Percentiles rank a stretch among this genome's conserved stretches.
phyloP scores from a whole-genome alignment of 2,329 filamentous ascomycete genomes.

The Trichoderma endophyticum region DNA sequence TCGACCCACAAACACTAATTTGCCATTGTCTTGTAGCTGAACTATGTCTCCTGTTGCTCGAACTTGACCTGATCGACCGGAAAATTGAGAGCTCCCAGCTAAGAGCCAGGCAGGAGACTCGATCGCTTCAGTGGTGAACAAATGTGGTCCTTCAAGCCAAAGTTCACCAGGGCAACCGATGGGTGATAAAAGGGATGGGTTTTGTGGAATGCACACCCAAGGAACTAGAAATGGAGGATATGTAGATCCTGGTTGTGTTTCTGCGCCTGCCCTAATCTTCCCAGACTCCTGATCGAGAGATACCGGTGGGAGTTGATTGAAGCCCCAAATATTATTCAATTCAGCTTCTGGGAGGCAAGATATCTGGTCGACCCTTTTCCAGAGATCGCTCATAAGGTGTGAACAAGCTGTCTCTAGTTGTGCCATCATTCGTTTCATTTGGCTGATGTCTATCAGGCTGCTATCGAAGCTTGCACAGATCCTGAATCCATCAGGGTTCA shows the following conservation, averaged over 20 bases:
- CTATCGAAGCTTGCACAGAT: neutral
- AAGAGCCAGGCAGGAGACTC: neutral
- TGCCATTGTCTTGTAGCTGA: neutral
- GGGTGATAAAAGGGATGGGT: neutral
- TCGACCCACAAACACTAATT: neutral
- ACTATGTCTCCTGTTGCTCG: conserved; percentile 1
- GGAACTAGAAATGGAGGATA: neutral
- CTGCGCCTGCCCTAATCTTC: neutral
- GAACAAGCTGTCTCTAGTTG: neutral
- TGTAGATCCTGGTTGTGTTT: neutral
- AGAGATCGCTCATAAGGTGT: neutral
- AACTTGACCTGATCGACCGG: neutral
- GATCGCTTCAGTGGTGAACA: neutral
- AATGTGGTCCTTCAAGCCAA: neutral
- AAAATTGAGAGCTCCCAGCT: neutral
- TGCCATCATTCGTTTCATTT: neutral
- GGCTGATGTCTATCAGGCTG: neutral
- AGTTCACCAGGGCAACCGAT: neutral
- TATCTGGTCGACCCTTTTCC: neutral
- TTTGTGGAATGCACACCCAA: neutral
- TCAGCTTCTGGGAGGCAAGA: neutral
- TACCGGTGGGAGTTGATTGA: neutral
- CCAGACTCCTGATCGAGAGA: neutral
- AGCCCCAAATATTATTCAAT: neutral
- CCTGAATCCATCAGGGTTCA: neutral